Evolutionary conservation across 495 filamentous ascomycete genomes (phyloP).

Genomic region (Trichoderma parareesei): DNA sequence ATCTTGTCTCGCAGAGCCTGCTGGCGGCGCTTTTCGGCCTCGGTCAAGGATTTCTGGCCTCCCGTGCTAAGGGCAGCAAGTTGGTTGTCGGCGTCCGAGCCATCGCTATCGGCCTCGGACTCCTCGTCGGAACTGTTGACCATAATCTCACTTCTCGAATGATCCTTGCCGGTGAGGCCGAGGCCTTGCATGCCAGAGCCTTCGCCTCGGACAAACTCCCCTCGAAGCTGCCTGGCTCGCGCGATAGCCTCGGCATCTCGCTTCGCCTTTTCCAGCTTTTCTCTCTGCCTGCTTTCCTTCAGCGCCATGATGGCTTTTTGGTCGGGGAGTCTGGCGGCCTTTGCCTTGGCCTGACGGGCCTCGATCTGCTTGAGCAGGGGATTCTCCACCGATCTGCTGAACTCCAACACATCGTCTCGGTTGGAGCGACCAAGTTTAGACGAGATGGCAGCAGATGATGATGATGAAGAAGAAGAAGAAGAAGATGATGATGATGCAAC

Average conservation of each 20-base stretch:
- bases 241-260: constrained; percentile 60
- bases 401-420: constrained; percentile 12
- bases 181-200: constrained; percentile 71
- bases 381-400: background rate
- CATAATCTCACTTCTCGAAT: constrained; percentile 78
- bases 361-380: constrained; percentile 10
- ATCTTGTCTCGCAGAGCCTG: constrained; percentile 35
- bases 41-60: constrained; percentile 31
- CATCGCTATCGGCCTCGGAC: constrained; percentile 61
- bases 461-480: no score
- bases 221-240: constrained; percentile 51
- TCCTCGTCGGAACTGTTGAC: constrained; percentile 74
- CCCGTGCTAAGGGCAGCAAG: constrained; percentile 40
- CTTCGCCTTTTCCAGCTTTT: constrained; percentile 66
- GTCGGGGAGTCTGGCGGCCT: background rate
- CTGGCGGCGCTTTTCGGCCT: constrained; percentile 44
- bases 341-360: constrained; percentile 1
- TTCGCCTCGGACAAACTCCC: constrained; percentile 55
- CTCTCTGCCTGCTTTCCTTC: constrained; percentile 60
- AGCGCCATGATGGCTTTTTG: constrained; percentile 21
- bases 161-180: constrained; percentile 72
- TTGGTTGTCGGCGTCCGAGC: constrained; percentile 49
- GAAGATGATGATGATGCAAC: background rate
- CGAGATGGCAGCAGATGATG: constrained; percentile 1
- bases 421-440: constrained; percentile 1